Evolutionary conservation across 805 yeast genomes (phyloP), one percentile per base, ranked within the genome.

Genomic region (Kurtzmaniella cleridarum): DNA sequence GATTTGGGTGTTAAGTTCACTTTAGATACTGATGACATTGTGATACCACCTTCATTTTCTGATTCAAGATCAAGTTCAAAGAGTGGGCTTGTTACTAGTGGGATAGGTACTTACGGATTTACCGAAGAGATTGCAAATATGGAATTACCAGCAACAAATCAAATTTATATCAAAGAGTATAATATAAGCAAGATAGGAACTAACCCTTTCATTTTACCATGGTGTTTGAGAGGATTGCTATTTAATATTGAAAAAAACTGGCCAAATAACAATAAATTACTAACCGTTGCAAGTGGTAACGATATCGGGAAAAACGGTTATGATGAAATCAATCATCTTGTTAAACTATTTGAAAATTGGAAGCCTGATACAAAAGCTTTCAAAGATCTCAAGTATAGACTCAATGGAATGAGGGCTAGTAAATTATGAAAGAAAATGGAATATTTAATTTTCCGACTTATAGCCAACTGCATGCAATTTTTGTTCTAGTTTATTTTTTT

Each of bases 161-260:
- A 54, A 35, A 57, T 65, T 0, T 61, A 66, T 43, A 52, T 63
- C 39, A 60, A 60, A 42, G 70, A 67, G 42, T 85, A 81, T 54
- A 77, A 76, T 36, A 70, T 85, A 30, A 79, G 85, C 6, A 75
- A 76, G 44, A 60, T 83, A 14, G 88, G 87, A 2, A 66, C 76
- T 20, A 90, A 91, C 58, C 96, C 96, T 0, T 91, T 76, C 53
- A 79, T 84, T 42, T 63, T 91, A 29, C 98, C 98, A 1, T 91
- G 97, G 96, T 84, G 95, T 51, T 76, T 89, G 64, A 66, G 96
- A 32, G 96, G 96, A 0, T 64, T 91, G 32, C 60, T 89, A 24
- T 80, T 77, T 46, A 95, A 67, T 47, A 73, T 81, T 0, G 74
- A 71, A 41, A 69, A 58, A 44, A 73, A 67, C 45, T 62, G 71